phyloP scores from a whole-genome alignment of 2,329 filamentous ascomycete genomes.

The Fusarium xylarioides region DNA sequence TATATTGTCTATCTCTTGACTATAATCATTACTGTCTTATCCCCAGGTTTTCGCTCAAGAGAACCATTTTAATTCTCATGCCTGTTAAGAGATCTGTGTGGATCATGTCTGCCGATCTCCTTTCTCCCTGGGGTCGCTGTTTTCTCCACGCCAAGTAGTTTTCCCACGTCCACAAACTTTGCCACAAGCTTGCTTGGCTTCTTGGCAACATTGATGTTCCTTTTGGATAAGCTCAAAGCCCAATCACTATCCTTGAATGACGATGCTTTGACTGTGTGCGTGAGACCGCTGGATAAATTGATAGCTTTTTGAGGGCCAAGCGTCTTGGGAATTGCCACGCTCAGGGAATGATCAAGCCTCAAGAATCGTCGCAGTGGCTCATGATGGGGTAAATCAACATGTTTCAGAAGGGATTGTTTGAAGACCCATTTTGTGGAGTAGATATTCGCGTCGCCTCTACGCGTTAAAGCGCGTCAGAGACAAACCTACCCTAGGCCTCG shows the following conservation, averaged over 20 bases:
- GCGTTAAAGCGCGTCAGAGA: rapidly evolving
- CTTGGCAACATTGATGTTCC: neutral
- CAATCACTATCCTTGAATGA: neutral
- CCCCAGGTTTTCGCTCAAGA: rapidly evolving
- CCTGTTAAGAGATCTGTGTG: neutral
- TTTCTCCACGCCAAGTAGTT: conserved; percentile 5
- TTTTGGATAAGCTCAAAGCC: neutral
- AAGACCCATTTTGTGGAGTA: neutral
- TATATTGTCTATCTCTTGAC: neutral
- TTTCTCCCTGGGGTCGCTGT: neutral
- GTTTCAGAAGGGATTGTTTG: neutral
- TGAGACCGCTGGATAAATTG: neutral
- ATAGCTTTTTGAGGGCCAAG: neutral
- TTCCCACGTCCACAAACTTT: neutral
- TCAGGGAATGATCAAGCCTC: neutral
- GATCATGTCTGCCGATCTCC: neutral
- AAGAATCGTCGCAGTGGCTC: neutral
- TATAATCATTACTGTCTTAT: neutral
- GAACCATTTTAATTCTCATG: neutral
- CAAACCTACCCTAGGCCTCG: neutral
- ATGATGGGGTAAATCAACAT: neutral
- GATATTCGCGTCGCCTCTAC: too few relatives aligned
- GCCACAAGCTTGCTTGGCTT: neutral
- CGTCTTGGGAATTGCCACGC: neutral
- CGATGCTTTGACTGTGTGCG: neutral